Base-by-base conservation (phyloP, 768 basidiomycete species). In the Hemileccinum impolitum region DNA sequence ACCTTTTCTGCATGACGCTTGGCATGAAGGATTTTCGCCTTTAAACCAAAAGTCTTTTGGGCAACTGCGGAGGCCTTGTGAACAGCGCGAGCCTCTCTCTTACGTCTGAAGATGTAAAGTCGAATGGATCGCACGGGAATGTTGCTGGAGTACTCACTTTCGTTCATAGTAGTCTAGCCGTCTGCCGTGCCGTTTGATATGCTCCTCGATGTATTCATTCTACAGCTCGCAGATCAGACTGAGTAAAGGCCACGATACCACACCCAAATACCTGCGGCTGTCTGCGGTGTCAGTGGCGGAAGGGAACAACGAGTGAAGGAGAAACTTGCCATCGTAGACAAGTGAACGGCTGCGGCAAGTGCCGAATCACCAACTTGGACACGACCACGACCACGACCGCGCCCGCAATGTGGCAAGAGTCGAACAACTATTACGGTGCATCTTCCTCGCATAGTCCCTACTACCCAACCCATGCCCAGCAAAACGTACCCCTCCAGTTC, bases 181-280 rank as follows among this genome's bases (percentile, higher is more conserved):
- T 58, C 94, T 82, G 66, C 95, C 95, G 81, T 97, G 90, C 45
- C 93, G 86, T 73, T 92, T 94, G 70, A 97, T 94, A 65, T 91
- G 89, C 76, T 99, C 95, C 70, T 98, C 95, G 70, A 99, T 98
- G 70, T 98, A 97, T 69, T 97, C 94, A 78, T 98, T 98, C 91
- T 99, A 55, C 48, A 51, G 50, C 13, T 21, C 13, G 19, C 19
- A 4, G 13, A 42, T 61, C 46, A 66, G 59, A 39, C 2, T 35
- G 10, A 25, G n/a, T 31, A 8, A 21, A 30, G 25, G n/a, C 26
- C 13, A 21, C 23, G n/a, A 4, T 50, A 48, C 43, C 6, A 13
- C 23, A 15, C 28, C 3, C 13, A 34, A 41, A 52, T 74, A 86
- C 85, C 81, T 87, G 85, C 63, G 85, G 85, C 85, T 88, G 53